Evolutionary conservation across 441 rosid genomes (phyloP).

Genomic region (Oxalis stricta): DNA sequence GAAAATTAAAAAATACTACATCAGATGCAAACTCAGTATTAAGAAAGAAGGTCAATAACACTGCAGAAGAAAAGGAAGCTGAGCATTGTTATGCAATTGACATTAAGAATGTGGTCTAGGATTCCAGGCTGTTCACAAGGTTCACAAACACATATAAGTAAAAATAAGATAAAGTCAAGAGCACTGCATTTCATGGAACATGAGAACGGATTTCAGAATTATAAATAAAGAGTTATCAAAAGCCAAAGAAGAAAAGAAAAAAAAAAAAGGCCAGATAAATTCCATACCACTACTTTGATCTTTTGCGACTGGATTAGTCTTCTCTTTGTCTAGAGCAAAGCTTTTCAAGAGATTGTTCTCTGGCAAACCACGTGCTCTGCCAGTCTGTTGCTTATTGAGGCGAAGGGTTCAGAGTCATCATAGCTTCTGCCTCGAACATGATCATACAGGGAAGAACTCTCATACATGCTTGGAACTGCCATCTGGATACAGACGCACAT

Average conservation of each 20-base stretch:
- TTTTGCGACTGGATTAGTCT: slow-evolving; percentile 82
- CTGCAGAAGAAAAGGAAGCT: not conserved
- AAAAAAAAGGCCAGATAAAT: no score
- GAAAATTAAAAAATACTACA: slow-evolving; percentile 12
- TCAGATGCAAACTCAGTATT: not conserved
- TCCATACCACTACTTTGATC: slow-evolving; percentile 98
- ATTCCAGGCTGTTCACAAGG: not conserved
- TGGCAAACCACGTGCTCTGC: slow-evolving; percentile 46
- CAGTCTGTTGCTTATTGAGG: slow-evolving; percentile 42
- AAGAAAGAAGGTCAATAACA: slow-evolving; percentile 1
- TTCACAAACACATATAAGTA: slow-evolving; percentile 1
- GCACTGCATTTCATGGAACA: not conserved
- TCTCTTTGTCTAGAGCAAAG: slow-evolving; percentile 77
- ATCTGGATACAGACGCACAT: no score
- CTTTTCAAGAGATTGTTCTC: slow-evolving; percentile 60
- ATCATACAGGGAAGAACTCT: slow-evolving; percentile 46
- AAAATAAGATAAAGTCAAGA: not conserved
- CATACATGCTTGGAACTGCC: slow-evolving; percentile 42
- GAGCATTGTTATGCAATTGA: slow-evolving; percentile 3
- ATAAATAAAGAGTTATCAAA: not conserved
- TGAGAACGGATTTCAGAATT: not conserved
- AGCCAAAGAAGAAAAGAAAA: slow-evolving; percentile 1
- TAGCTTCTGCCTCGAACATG: slow-evolving; percentile 68
- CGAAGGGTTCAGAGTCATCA: slow-evolving; percentile 63
- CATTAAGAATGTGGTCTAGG: not conserved